Evolutionary conservation across 1,139 yeast species (phyloP), one percentile per base, ranked within the genome.

Genomic region (Hansenula lynferdii): DNA sequence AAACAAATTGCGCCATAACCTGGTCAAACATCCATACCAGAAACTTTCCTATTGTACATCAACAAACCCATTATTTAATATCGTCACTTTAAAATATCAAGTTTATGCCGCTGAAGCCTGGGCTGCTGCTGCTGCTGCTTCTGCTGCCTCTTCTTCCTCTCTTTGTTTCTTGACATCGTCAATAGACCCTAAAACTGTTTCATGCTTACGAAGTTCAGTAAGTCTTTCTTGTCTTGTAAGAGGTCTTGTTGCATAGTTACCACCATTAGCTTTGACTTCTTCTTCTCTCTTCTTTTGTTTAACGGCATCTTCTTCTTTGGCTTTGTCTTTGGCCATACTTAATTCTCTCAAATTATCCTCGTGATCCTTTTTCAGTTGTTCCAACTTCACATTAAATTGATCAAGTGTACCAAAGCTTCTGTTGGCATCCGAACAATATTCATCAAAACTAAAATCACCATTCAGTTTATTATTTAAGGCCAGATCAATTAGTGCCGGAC

Each of bases 401-500:
- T 59, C 60, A 27, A 67, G 45, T 1, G 67, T 61, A 23, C 61
- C 64, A 35, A 65, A 41, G 41, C 50, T 43, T 51, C 59, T 45
- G 47, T 56, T 52, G 7, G 64, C 55, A 21, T 59, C 60, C 8
- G 56, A 53, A 40, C 80, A 73, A 53, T 77, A 84, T 28, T 69
- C 69, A 2, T 73, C 75, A 41, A 85, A 69, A 51, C 81, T 72
- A 41, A 85, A 70, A 49, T 80, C 71, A 3, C 79, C 72, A 0
- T 90, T 90, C 18, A 83, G 65, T 54, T 77, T 80, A 36, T 86
- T 72, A 42, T 72, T 65, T 39, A 87, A 65, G 0, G 96, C 96
- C 62, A 82, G 63, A 46, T 87, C 95, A 25, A 92, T 67, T 46
- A 86, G 67, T 42, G 80, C 80, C 0, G 97, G 95, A 53, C 83